Conservation (phyloP, 768 basidiomycete species). For the Lepiota venenata region DNA sequence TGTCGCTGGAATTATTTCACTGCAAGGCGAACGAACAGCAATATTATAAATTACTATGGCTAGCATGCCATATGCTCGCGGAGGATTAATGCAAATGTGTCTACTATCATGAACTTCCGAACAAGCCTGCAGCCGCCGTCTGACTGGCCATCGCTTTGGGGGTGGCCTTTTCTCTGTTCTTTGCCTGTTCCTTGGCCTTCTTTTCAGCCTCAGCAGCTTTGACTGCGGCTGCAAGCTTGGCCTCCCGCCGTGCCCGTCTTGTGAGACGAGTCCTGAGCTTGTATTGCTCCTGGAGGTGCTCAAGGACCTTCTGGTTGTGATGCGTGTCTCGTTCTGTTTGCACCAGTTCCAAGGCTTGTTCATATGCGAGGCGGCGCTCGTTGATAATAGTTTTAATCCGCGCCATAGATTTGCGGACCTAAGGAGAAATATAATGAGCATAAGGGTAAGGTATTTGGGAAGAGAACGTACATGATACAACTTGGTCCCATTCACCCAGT, state of each 20-base stretch:
- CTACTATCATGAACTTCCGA: conserved; percentile 10
- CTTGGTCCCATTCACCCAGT: conserved; percentile 31
- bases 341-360: conserved; percentile 54
- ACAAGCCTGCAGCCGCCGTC: conserved; percentile 21
- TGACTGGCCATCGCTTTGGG: conserved; percentile 13
- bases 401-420: conserved; percentile 97
- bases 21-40: too few relatives aligned
- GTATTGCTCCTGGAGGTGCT: conserved; percentile 10
- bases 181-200: not conserved
- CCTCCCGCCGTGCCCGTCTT: not conserved
- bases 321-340: conserved; percentile 28
- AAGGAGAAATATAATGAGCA: conserved; percentile 7
- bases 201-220: conserved; percentile 4
- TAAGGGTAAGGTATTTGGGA: not conserved
- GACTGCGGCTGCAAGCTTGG: not conserved
- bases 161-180: not conserved
- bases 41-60: too few relatives aligned
- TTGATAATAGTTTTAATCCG: conserved; percentile 91
- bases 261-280: not conserved
- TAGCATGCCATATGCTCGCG: not conserved
- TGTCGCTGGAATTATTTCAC: too few relatives aligned
- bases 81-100: not conserved
- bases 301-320: conserved; percentile 17
- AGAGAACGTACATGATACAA: conserved; percentile 41
- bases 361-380: conserved; percentile 84